Evolutionary conservation across 179 eudicot genomes (phyloP).

Genomic region (Camellia oleifera): DNA sequence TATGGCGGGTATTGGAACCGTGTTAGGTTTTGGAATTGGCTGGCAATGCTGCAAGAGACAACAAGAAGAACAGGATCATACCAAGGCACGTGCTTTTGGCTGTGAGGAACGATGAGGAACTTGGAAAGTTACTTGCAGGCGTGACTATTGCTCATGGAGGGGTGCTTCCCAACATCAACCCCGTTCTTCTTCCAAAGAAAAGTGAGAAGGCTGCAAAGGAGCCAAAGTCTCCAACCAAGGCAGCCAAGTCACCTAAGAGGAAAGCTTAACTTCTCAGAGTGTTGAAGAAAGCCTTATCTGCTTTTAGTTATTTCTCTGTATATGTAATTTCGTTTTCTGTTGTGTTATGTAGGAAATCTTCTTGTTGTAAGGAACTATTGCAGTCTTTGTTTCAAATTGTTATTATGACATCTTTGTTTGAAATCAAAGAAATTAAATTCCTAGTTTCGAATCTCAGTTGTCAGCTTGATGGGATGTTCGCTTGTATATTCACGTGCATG

Average conservation of each 20-base stretch:
- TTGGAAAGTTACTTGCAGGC: slow-evolving; percentile 38
- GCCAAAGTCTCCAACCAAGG: slow-evolving; percentile 42
- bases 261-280: slow-evolving; percentile 24
- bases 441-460: not conserved
- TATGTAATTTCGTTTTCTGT: slow-evolving; percentile 8
- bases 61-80: slow-evolving; percentile 39
- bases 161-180: slow-evolving; percentile 43
- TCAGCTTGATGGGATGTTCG: not conserved
- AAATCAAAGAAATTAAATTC: not conserved
- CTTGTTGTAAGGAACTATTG: not conserved
- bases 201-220: slow-evolving; percentile 30
- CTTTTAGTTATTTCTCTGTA: not conserved
- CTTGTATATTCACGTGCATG: not conserved
- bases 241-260: slow-evolving; percentile 52
- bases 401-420: not conserved
- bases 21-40: slow-evolving; percentile 38
- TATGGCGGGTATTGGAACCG: not conserved
- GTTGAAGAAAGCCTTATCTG: not conserved
- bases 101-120: slow-evolving; percentile 41
- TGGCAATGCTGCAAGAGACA: slow-evolving; percentile 42
- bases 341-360: slow-evolving; percentile 9
- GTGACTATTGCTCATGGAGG: slow-evolving; percentile 44
- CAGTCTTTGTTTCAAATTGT: not conserved
- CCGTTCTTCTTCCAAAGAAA: slow-evolving; percentile 35
- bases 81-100: slow-evolving; percentile 40